Base-by-base conservation (phyloP, 2,329 filamentous ascomycete genomes). In the Fusarium pseudocircinatum region DNA sequence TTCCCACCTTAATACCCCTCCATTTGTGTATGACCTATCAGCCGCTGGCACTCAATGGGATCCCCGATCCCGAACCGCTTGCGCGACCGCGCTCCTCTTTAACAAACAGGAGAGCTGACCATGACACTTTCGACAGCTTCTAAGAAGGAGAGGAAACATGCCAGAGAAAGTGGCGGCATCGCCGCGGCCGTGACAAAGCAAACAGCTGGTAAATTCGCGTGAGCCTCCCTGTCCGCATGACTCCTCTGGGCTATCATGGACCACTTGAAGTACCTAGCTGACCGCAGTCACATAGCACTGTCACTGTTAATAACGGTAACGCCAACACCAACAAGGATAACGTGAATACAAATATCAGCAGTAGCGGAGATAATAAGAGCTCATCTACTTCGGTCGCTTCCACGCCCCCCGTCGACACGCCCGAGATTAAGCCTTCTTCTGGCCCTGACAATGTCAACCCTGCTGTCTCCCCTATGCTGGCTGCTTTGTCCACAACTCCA, bases 91-190 rank as follows among this genome's bases (percentile, higher is more conserved):
- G 57, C 57, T 68, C 47, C 59, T 52, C 34, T 57, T 70, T 39
- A 39, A 43, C 40, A 66, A 60, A 44, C 69, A 20, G 52, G 52
- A 57, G 69, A 65, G 59, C 70, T 79, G 64, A 75, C 74, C 76
- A 77, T 78, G 74, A 68, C 69, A 72, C 63, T 58, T 68, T 76
- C 72, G 75, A 65, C 67, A 85, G 83, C 79, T 79, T 81, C 82
- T 67, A 87, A 87, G 83, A 88, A 87, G 80, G 82, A 86, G 77
- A 86, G 83, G 80, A 89, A 87, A 82, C 82, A 88, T 87, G 86
- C 84, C 79, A 88, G 84, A 85, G 86, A 88, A 77, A 82, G 81
- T 78, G 84, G 86, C 77, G 84, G 85, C 75, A 86, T 88, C 77
- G 83, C 85, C 75, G 86, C 86, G 53, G 86, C 86, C 81, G 84